Evolutionary conservation across 768 basidiomycete species (phyloP).

Genomic region (Rhodotorula sphaerocarpa): DNA sequence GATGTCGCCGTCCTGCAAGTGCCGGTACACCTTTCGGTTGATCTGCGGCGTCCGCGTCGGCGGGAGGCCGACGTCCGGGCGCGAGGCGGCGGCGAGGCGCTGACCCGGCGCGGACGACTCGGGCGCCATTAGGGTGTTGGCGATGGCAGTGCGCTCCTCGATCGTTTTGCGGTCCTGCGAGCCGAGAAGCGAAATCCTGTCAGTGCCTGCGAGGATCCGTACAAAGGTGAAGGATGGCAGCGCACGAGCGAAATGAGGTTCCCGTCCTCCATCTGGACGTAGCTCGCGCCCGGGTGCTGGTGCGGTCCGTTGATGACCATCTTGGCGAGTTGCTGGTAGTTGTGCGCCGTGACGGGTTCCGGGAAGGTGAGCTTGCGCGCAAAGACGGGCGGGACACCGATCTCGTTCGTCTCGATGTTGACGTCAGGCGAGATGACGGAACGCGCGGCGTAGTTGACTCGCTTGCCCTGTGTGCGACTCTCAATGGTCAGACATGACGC

Average conservation of each 20-base stretch:
- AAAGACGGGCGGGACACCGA: constrained; percentile 94
- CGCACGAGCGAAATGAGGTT: constrained; percentile 70
- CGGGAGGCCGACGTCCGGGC: constrained; percentile 44
- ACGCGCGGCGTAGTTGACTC: constrained; percentile 97
- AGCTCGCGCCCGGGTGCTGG: constrained; percentile 81
- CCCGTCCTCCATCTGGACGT: constrained; percentile 94
- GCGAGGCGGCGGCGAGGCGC: constrained; percentile 19
- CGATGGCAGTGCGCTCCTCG: constrained; percentile 88
- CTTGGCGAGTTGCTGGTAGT: constrained; percentile 78
- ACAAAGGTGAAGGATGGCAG: background rate
- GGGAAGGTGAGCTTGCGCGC: constrained; percentile 94
- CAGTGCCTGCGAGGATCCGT: background rate
- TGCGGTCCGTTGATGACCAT: constrained; percentile 84
- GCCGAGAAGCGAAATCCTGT: accelerated
- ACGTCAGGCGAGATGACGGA: constrained; percentile 99
- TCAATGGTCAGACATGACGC: constrained; percentile 1
- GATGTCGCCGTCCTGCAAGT: constrained; percentile 87
- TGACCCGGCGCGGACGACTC: constrained; percentile 47
- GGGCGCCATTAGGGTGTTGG: constrained; percentile 88
- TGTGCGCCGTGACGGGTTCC: constrained; percentile 86
- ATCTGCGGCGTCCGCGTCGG: constrained; percentile 61
- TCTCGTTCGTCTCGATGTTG: constrained; percentile 98
- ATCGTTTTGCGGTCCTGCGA: constrained; percentile 69
- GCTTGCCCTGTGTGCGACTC: constrained; percentile 67
- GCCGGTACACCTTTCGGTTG: constrained; percentile 96